A percentile compares a stretch with the other conserved stretches of the same genome.
These are phyloP conservation scores for Inga oerstediana DNA, from an alignment of 306 rosid species.

Conservation along the genomic window DNA sequence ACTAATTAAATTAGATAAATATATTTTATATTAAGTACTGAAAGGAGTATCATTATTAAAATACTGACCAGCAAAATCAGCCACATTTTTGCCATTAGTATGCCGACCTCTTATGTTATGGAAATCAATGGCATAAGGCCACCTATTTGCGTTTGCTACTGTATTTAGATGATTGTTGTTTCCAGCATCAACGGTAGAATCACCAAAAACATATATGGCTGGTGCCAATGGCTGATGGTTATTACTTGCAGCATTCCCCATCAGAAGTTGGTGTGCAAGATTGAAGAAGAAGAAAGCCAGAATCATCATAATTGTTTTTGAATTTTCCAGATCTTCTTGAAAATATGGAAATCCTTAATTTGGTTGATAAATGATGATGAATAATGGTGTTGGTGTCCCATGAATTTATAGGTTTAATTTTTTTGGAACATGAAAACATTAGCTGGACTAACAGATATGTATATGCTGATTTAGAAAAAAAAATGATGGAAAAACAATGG, in stretches of 20 bases:
- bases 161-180: neutral
- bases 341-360: too few species aligned
- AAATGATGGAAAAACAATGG: too few species aligned
- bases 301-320: neutral
- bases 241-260: neutral
- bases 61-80: neutral
- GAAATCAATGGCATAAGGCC: conserved; percentile 1
- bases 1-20: too few species aligned
- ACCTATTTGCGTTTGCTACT: neutral
- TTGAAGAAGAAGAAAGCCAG: neutral
- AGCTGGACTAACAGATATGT: too few species aligned
- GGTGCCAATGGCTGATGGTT: neutral
- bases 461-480: too few species aligned
- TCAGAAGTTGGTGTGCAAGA: neutral
- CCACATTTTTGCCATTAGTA: neutral
- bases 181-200: neutral
- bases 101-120: neutral
- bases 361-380: too few species aligned
- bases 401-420: too few species aligned
- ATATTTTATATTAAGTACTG: too few species aligned
- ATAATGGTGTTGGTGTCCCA: too few species aligned
- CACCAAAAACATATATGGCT: neutral
- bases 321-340: neutral
- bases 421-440: too few species aligned
- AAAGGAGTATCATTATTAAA: too few species aligned